Percentiles rank a stretch among this genome's conserved stretches.
phyloP scores from a whole-genome alignment of 2,329 filamentous ascomycete species.

The Lachnellula hyalina region DNA sequence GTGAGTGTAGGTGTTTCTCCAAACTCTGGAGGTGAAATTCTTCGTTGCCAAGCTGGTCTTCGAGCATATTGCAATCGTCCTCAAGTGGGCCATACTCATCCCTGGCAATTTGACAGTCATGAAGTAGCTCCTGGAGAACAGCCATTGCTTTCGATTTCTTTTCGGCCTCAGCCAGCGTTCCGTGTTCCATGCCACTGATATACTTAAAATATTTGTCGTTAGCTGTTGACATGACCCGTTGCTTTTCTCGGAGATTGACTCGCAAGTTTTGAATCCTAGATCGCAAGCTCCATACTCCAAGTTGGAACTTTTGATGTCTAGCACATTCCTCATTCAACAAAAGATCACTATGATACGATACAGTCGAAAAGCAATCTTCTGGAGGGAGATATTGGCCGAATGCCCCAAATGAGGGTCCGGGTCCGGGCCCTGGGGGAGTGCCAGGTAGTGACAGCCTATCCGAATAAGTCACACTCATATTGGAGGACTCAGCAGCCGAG shows the following conservation, averaged over 20 bases:
- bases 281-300: slow-evolving; percentile 8
- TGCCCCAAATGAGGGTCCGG: too few species aligned
- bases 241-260: slow-evolving; percentile 6
- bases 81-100: slow-evolving; percentile 20
- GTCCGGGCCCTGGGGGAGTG: too few species aligned
- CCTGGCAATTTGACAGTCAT: slow-evolving; percentile 12
- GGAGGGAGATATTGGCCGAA: too few species aligned
- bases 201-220: slow-evolving; percentile 13
- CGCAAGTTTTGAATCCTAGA: slow-evolving; percentile 11
- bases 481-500: too few species aligned
- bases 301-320: slow-evolving; percentile 2
- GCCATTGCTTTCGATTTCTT: too few species aligned
- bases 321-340: too few species aligned
- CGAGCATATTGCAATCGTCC: slow-evolving; percentile 18
- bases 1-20: slow-evolving; percentile 11
- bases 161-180: too few species aligned
- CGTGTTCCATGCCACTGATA: neutral
- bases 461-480: too few species aligned
- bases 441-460: too few species aligned
- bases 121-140: neutral
- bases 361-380: too few species aligned
- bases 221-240: slow-evolving; percentile 6
- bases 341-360: too few species aligned
- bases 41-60: slow-evolving; percentile 10
- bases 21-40: slow-evolving; percentile 10